Base-by-base conservation (phyloP, 805 yeast species). In the Cyberlindnera japonica region DNA sequence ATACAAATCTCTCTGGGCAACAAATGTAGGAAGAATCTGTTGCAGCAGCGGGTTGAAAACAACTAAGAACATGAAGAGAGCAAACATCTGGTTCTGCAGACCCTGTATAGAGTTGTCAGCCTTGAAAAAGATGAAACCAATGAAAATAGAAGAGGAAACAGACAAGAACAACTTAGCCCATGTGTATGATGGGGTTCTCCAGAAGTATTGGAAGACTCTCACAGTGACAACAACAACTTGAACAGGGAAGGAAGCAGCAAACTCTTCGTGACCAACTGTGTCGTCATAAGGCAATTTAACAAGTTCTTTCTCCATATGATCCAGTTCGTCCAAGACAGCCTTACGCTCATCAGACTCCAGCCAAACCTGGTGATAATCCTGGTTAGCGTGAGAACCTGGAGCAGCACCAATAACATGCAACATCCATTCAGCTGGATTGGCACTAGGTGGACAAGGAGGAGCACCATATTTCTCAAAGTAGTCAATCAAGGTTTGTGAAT, bases 361-460 rank as follows among this genome's bases (percentile, higher is more conserved):
- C 96, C 96, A 86, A 35, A 83, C 87, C 55, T 83, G 81, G 55
- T 77, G 71, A 54, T 81, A 83, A 60, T 83, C 85, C 62, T 79
- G 84, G 35, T 69, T 69, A 15, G 88, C 84, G 51, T 77, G 81
- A 25, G 86, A 76, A 38, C 88, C 89, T 6, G 89, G 89, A 25
- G 89, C 88, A 39, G 89, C 89, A 54, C 90, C 89, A 53, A 82
- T 83, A 48, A 81, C 84, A 47, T 83, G 83, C 63, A 88, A 69
- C 95, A 88, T 88, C 93, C 95, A 88, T 66, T 87, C 95, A 12
- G 90, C 91, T 23, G 91, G 93, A 50, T 84, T 84, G 5, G 86
- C 88, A 30, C 70, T 69, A 6, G 69, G 64, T 16, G 90, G 89
- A 65, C 90, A 83, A 40, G 67, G 65, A 19, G 70, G 73, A 30